Conservation (phyloP, 2,329 filamentous ascomycete genomes). For the Botryotinia narcissicola region DNA sequence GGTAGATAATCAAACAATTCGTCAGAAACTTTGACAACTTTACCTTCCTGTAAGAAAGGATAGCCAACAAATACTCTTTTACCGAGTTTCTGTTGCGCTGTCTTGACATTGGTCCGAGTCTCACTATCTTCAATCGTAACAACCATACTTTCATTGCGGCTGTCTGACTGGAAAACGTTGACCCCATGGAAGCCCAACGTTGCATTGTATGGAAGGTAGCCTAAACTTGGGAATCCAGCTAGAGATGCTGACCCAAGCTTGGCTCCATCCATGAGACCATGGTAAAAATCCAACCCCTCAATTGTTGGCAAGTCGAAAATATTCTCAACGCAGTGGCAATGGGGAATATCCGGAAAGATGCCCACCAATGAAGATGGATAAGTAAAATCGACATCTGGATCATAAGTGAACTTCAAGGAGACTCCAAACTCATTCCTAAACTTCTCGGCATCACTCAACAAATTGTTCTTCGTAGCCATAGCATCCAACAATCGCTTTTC, state of each 20-base stretch:
- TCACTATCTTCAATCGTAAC: constrained; percentile 79
- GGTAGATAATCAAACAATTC: constrained; percentile 88
- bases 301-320: constrained; percentile 92
- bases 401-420: constrained; percentile 88
- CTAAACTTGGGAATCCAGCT: constrained; percentile 88
- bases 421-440: constrained; percentile 87
- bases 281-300: constrained; percentile 81
- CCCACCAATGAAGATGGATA: constrained; percentile 88
- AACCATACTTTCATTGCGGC: constrained; percentile 94
- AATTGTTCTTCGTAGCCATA: constrained; percentile 79
- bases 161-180: constrained; percentile 93
- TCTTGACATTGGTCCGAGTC: constrained; percentile 63
- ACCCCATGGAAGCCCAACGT: constrained; percentile 84
- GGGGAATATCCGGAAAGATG: constrained; percentile 82
- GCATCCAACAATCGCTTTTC: constrained; percentile 80
- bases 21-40: constrained; percentile 84
- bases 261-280: constrained; percentile 80
- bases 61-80: constrained; percentile 89
- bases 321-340: constrained; percentile 92
- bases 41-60: constrained; percentile 91
- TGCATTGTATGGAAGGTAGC: constrained; percentile 80
- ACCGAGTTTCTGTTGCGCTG: constrained; percentile 77
- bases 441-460: constrained; percentile 76
- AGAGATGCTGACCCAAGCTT: constrained; percentile 80
- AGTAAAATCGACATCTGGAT: constrained; percentile 69